Percentiles rank a stretch among this genome's conserved stretches.
phyloP scores from a whole-genome alignment of 371 early-diverging fungal species.

The Circinella minor region DNA sequence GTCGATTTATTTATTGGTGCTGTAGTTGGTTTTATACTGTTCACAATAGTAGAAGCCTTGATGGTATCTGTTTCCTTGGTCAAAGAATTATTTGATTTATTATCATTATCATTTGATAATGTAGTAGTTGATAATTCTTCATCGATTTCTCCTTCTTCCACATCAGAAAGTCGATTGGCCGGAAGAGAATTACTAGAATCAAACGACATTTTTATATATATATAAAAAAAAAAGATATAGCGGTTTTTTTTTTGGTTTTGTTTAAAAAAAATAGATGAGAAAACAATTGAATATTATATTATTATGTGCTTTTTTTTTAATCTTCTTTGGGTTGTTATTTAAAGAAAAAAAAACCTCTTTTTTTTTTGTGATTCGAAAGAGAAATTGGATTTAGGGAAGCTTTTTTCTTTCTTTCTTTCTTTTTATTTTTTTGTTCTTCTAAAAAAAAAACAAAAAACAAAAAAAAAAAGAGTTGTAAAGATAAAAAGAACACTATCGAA shows the following conservation, averaged over 20 bases:
- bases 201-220: conserved; percentile 15
- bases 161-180: conserved; percentile 24
- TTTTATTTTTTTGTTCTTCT: too few relatives aligned
- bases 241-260: too few relatives aligned
- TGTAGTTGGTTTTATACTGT: neutral
- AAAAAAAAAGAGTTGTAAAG: too few relatives aligned
- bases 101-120: neutral
- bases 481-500: too few relatives aligned
- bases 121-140: conserved; percentile 12
- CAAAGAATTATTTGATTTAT: neutral
- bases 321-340: too few relatives aligned
- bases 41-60: neutral
- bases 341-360: too few relatives aligned
- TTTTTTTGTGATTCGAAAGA: too few relatives aligned
- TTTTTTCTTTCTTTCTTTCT: too few relatives aligned
- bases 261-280: neutral
- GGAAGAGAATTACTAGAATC: conserved; percentile 18
- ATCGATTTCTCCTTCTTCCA: conserved; percentile 38
- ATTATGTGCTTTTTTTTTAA: too few relatives aligned
- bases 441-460: too few relatives aligned
- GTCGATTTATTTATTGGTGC: too few relatives aligned
- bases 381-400: too few relatives aligned
- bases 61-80: neutral
- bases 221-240: conserved; percentile 10
- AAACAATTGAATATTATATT: neutral